Evolutionary conservation across 2,329 filamentous ascomycete species (phyloP), one percentile per base, ranked within the genome.

Genomic region (Penicillium sp.): DNA sequence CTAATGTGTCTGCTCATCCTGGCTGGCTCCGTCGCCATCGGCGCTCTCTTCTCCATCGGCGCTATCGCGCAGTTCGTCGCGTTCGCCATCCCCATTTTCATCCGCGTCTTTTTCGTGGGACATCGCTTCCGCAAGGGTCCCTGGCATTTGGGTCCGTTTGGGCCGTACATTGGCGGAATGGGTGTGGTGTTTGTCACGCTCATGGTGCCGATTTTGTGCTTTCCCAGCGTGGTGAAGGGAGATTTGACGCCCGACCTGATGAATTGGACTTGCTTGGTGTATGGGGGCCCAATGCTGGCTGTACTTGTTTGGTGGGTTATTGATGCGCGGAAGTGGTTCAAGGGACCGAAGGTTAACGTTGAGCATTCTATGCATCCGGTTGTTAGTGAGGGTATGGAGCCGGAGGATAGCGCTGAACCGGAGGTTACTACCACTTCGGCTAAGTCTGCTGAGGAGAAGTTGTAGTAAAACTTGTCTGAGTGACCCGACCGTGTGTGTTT

Each of bases 201-300:
- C 24, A 90, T 90, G 84, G 77, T 90, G 52, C 88, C 88, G 0
- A 85, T 90, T 41, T 77, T 90, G 46, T 89, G 87, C 70, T 79
- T 90, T 50, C 88, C 88, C 0, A 82, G 81, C 50, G 77, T 81
- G 5, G 84, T 79, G 1, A 87, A 86, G 1, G 73, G 70, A 0
- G 77, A 88, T 65, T 70, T 90, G 53, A 81, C 72, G 3, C 70
- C 72, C 1, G 70, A 78, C 16, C 67, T 76, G 6, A 89, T 90
- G 87, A 90, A 90, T 69, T 90, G 87, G 85, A 89, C 87, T 1
- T 83, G 79, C 63, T 75, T 89, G 24, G 86, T 89, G 9, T 89
- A 87, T 73, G 87, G 86, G 5, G 86, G 77, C 2, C 83, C 85
- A 0, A 89, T 89, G 86, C 59, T 85, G 4, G 69, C 81, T 3